phyloP scores from a whole-genome alignment of 768 basidiomycete species.

The Lactifluus pinguis region DNA sequence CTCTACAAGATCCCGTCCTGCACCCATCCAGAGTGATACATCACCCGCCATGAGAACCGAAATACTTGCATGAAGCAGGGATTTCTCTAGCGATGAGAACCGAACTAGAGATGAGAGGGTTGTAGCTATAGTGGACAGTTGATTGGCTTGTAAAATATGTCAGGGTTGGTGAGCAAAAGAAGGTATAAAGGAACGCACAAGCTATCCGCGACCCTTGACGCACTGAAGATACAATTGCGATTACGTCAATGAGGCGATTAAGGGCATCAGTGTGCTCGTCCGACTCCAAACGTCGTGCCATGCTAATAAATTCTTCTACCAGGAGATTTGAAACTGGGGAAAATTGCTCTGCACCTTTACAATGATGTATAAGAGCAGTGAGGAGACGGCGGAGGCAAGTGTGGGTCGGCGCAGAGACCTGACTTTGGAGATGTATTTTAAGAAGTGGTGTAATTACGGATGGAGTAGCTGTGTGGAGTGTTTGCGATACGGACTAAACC shows the following conservation, averaged over 20 bases:
- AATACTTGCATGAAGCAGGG: conserved; percentile 28
- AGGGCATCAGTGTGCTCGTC: conserved; percentile 30
- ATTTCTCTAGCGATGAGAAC: conserved; percentile 22
- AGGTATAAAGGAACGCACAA: conserved; percentile 33
- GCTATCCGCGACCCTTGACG: conserved; percentile 63
- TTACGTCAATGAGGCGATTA: conserved; percentile 46
- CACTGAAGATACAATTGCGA: conserved; percentile 49
- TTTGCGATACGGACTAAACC: conserved; percentile 67
- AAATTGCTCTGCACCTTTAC: conserved; percentile 61
- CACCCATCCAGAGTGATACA: conserved; percentile 31
- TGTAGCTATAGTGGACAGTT: conserved; percentile 31
- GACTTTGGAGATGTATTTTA: conserved; percentile 39
- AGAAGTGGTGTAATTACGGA: conserved; percentile 55
- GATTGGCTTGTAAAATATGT: conserved; percentile 25
- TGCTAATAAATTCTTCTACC: conserved; percentile 30
- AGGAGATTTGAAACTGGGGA: conserved; percentile 46
- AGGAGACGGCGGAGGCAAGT: conserved; percentile 61
- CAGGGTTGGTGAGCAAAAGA: not conserved
- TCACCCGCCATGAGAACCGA: conserved; percentile 36
- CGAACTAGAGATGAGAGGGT: conserved; percentile 25
- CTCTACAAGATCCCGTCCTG: conserved; percentile 49
- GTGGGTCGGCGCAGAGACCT: conserved; percentile 35
- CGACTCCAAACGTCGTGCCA: conserved; percentile 11
- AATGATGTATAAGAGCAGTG: conserved; percentile 79
- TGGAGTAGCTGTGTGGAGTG: conserved; percentile 65